These are phyloP conservation scores for Penicillium daleae DNA, from an alignment of 495 filamentous ascomycete species.

Conservation along the genomic window DNA sequence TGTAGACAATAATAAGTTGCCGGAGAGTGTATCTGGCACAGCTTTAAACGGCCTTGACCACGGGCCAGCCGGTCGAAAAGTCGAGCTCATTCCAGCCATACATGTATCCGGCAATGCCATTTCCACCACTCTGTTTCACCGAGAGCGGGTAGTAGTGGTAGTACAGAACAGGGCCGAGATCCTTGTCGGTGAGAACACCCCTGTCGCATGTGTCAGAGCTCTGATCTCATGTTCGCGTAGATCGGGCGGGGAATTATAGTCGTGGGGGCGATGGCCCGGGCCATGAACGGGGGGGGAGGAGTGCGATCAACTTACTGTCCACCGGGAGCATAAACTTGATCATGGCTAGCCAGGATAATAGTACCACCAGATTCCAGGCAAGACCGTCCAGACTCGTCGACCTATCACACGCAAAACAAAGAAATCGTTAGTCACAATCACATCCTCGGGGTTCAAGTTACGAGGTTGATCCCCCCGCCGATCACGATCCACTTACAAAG, in stretches of 20 bases:
- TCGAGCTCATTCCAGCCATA: constrained; percentile 68
- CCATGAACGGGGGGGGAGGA: no score
- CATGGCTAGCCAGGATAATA: constrained; percentile 63
- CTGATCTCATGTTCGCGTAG: not conserved
- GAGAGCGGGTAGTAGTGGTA: constrained; percentile 63
- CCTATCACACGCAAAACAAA: constrained; percentile 28
- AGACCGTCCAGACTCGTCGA: constrained; percentile 59
- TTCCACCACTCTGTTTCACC: constrained; percentile 59
- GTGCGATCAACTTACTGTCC: constrained; percentile 63
- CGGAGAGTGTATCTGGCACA: not conserved
- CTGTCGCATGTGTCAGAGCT: constrained; percentile 18
- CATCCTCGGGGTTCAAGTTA: not conserved
- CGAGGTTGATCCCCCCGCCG: not conserved
- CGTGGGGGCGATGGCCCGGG: not conserved
- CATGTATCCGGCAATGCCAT: constrained; percentile 55
- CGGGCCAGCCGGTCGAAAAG: constrained; percentile 65
- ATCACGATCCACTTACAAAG: constrained; percentile 50
- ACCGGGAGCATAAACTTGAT: constrained; percentile 69
- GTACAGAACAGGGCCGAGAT: constrained; percentile 62
- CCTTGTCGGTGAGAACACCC: constrained; percentile 50
- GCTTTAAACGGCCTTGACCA: constrained; percentile 27
- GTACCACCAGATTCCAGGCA: constrained; percentile 66
- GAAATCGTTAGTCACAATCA: not conserved
- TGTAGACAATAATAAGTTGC: not conserved
- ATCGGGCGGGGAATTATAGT: not conserved